Conservation (phyloP, 805 yeast genomes). For the Priceomyces carsonii region DNA sequence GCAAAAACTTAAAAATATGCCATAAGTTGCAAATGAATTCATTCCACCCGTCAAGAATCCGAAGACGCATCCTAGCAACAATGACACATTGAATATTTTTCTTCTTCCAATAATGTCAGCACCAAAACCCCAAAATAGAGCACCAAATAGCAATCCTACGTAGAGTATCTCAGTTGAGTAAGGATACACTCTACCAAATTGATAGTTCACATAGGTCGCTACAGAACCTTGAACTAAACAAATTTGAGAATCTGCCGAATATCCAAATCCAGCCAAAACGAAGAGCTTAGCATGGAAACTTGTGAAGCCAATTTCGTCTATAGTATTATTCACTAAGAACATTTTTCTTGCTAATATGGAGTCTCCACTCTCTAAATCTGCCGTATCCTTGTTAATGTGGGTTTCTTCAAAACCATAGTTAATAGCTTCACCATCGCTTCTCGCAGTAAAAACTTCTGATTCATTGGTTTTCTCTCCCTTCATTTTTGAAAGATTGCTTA, state of each 20-base stretch:
- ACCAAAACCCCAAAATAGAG: constrained; percentile 56
- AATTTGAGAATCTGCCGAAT: constrained; percentile 34
- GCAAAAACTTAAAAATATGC: constrained; percentile 47
- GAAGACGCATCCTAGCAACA: constrained; percentile 49
- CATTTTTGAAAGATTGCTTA: no score
- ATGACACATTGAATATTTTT: constrained; percentile 50
- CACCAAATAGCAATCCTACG: constrained; percentile 51
- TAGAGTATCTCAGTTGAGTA: constrained; percentile 27
- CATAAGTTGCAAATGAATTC: constrained; percentile 49
- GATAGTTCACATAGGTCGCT: constrained; percentile 25
- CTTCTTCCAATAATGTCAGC: constrained; percentile 58
- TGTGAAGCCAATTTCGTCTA: constrained; percentile 56
- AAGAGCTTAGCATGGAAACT: constrained; percentile 35
- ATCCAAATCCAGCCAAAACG: constrained; percentile 38
- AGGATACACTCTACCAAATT: constrained; percentile 25
- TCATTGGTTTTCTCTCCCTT: no score
- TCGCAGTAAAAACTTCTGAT: no score
- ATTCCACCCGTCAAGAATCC: constrained; percentile 57
- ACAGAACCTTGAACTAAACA: constrained; percentile 24
- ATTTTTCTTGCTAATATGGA: constrained; percentile 40
- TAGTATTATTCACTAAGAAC: constrained; percentile 50
- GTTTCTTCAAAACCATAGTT: no score
- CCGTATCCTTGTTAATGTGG: no score
- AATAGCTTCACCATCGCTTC: no score
- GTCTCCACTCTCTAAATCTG: no score